Conservation (phyloP, 228 moss, liverwort and hornwort genomes). For the Sphagnum magellanicum region DNA sequence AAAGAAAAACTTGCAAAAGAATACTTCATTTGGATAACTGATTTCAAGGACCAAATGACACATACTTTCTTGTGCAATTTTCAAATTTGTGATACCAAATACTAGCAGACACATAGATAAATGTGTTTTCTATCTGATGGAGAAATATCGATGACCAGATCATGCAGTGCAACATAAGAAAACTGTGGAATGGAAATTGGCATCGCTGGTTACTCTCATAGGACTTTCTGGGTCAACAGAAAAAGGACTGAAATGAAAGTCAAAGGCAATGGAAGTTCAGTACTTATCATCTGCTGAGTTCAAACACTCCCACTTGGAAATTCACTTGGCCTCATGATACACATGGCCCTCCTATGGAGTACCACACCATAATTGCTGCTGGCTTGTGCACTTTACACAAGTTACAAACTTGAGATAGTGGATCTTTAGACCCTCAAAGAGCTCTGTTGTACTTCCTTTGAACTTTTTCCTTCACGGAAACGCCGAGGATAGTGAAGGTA, state of each 20-base stretch:
- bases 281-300: slow-evolving; percentile 5
- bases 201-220: background rate
- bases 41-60: too few species aligned
- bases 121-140: background rate
- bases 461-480: background rate
- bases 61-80: too few species aligned
- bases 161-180: background rate
- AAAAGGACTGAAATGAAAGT: background rate
- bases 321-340: slow-evolving; percentile 2
- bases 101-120: too few species aligned
- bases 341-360: slow-evolving; percentile 2
- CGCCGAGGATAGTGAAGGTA: slow-evolving; percentile 7
- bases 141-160: background rate
- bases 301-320: slow-evolving; percentile 6
- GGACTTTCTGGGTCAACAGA: background rate
- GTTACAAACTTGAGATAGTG: slow-evolving; percentile 5
- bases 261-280: background rate
- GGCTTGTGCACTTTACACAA: slow-evolving; percentile 1
- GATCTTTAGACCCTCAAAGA: background rate
- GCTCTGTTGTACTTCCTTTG: background rate
- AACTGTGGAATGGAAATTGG: background rate
- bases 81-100: too few species aligned
- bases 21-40: too few species aligned
- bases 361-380: background rate
- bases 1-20: too few species aligned